Percentiles rank a stretch among this genome's conserved stretches.
phyloP scores from a whole-genome alignment of 768 basidiomycete species.

The Tubosaeta sp. region DNA sequence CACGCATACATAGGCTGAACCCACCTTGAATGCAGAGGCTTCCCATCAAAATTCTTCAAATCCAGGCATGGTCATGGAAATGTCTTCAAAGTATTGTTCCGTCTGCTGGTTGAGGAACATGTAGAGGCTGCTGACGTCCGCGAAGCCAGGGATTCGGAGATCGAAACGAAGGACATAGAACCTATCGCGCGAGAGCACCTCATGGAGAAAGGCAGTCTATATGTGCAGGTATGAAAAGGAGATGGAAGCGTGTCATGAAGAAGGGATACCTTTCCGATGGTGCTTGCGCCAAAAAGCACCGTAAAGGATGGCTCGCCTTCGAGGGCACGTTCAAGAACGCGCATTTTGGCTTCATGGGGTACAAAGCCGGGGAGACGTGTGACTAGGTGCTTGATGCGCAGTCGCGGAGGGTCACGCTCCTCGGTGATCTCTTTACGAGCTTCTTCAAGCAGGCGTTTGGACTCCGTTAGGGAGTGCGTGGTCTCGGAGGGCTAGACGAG shows the following conservation, averaged over 20 bases:
- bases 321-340: constrained; percentile 59
- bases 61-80: constrained; percentile 55
- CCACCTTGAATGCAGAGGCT: constrained; percentile 74
- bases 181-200: constrained; percentile 61
- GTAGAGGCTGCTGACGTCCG: constrained; percentile 75
- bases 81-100: constrained; percentile 72
- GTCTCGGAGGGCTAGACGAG: constrained; percentile 66
- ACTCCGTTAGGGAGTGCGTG: constrained; percentile 74
- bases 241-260: neutral
- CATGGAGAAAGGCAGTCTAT: constrained; percentile 73
- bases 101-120: constrained; percentile 74
- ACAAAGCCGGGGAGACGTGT: constrained; percentile 73
- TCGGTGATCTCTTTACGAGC: constrained; percentile 72
- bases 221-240: constrained; percentile 1
- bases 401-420: constrained; percentile 58
- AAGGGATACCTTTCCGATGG: constrained; percentile 65
- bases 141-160: constrained; percentile 79
- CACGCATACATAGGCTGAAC: neutral
- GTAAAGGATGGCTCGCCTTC: constrained; percentile 74
- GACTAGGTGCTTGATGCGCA: constrained; percentile 73
- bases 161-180: constrained; percentile 85
- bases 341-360: constrained; percentile 60
- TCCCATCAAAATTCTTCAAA: constrained; percentile 73
- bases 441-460: constrained; percentile 70
- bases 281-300: constrained; percentile 74